These are phyloP conservation scores for Oleoguttula mirabilis DNA, from an alignment of 495 filamentous ascomycete species.

Conservation along the genomic window DNA sequence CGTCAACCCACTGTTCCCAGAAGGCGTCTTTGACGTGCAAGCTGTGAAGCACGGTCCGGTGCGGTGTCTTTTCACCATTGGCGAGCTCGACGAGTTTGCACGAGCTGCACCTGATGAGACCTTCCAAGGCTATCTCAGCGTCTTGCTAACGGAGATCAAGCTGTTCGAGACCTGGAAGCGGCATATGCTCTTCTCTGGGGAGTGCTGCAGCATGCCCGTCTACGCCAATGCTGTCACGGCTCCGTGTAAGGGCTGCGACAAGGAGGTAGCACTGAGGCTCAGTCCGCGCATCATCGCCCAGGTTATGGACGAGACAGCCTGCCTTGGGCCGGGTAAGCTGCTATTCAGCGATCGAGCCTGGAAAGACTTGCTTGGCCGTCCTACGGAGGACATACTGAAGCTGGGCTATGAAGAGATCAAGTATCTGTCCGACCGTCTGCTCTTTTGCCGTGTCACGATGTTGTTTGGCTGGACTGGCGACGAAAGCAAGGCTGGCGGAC, in stretches of 20 bases:
- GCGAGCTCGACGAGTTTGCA: conserved; percentile 46
- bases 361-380: conserved; percentile 40
- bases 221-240: conserved; percentile 38
- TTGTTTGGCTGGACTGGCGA: conserved; percentile 36
- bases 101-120: conserved; percentile 21
- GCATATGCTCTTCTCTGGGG: conserved; percentile 40
- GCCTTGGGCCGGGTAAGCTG: conserved; percentile 36
- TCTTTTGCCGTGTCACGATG: conserved; percentile 41
- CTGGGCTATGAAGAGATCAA: conserved; percentile 25
- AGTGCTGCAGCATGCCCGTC: conserved; percentile 49
- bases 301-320: conserved; percentile 46
- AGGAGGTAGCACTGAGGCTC: conserved; percentile 32
- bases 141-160: conserved; percentile 43
- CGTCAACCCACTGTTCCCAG: conserved; percentile 41
- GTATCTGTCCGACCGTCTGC: conserved; percentile 38
- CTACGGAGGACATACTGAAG: conserved; percentile 24
- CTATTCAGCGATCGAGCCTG: conserved; percentile 42
- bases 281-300: conserved; percentile 45
- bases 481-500: conserved; percentile 17
- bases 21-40: conserved; percentile 41
- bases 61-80: conserved; percentile 45
- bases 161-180: conserved; percentile 36
- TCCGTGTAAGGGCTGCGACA: conserved; percentile 44
- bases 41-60: conserved; percentile 32
- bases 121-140: conserved; percentile 49